Base-by-base conservation (phyloP, 129 eudicot species). In the Glebionis coronaria region DNA sequence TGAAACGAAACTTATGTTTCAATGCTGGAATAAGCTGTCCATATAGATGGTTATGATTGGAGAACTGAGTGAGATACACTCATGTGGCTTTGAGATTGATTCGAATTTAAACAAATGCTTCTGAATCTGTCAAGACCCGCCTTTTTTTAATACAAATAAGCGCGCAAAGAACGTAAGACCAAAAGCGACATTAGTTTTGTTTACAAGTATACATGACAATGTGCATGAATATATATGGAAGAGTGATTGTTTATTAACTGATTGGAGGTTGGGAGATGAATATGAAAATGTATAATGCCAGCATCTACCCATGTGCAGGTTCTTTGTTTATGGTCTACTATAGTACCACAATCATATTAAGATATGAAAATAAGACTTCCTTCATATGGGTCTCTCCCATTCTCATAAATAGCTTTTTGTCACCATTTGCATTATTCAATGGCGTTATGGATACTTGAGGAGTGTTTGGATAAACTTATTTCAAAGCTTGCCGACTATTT, bases 251-350 rank as follows among this genome's bases (percentile, higher is more conserved):
- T 63, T 67, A 75, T 59, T 67, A 67, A 67, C 56, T 60, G 42
- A 75, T 73, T 65, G 71, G 75, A 70, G 65, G 78, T 74, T 62
- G 66, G 76, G 70, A 31, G 46, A 52, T 70, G 66, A 70, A 42
- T 65, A 72, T 56, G 63, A 60, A 72, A 58, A 65, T 71, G 73
- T n/a, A 55, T 61, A 65, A 50, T 65, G 81, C 70, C 80, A 82
- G 81, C 83, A 71, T 49, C 79, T 46, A 63, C 76, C 87, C 87
- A 82, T 78, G 83, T 82, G 87, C 69, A 29, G 53, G 45, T 68
- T 65, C 78, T 67, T 64, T 75, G 56, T 79, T 78, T 75, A 82
- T 69, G 60, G 81, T 53, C 77, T 61, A 50, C 79, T 67, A 20
- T 46, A 38, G 63, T 68, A 68, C 74, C 49, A 59, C 63, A 67